These are phyloP conservation scores for Tricholoma sp. DNA, from an alignment of 768 basidiomycete species.

Conservation along the genomic window DNA sequence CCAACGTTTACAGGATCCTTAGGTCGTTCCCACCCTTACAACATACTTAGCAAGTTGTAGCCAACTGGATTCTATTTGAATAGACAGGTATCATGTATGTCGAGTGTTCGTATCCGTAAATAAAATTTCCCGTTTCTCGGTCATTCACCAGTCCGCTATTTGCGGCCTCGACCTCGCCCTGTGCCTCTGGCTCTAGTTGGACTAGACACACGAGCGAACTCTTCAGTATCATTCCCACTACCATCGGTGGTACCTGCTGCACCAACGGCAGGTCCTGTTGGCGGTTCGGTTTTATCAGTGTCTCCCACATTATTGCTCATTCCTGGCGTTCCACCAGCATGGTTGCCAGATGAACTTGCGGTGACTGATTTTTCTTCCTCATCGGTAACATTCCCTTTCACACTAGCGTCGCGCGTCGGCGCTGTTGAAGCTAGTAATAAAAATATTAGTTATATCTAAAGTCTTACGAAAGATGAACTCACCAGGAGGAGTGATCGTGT, in stretches of 20 bases:
- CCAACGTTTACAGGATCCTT: no score
- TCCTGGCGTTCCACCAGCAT: neutral
- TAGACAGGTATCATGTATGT: no score
- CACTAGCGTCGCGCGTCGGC: neutral
- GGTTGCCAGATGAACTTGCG: neutral
- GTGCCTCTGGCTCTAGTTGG: neutral
- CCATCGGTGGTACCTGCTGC: neutral
- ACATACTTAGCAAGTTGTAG: no score
- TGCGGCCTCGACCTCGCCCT: neutral
- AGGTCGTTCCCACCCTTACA: no score
- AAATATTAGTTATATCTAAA: neutral
- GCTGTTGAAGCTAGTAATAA: neutral
- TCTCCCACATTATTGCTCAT: neutral
- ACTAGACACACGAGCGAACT: neutral
- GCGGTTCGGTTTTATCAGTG: neutral
- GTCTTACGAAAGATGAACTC: conserved; percentile 5
- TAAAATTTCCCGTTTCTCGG: neutral
- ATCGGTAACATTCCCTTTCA: neutral
- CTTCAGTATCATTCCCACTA: neutral
- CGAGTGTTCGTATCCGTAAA: neutral
- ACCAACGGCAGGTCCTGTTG: neutral
- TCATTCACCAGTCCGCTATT: neutral
- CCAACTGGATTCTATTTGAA: no score
- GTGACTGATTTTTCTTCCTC: neutral
- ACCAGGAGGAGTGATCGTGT: conserved; percentile 11